Evolutionary conservation across 768 basidiomycete genomes (phyloP), one percentile per base, ranked within the genome.

Genomic region (Tricholoma bakamatsutake): DNA sequence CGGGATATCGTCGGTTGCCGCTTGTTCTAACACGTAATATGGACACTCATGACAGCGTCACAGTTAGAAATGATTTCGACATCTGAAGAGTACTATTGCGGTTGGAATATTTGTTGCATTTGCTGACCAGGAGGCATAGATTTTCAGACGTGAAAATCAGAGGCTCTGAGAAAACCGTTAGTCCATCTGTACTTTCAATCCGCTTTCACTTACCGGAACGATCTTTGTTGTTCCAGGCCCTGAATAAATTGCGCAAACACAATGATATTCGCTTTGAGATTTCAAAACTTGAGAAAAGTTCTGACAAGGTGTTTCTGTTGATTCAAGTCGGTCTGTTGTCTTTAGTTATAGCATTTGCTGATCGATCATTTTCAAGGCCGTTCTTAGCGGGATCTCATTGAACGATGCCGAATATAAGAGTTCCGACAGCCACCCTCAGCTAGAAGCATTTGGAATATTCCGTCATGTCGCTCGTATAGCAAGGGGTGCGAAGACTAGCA

Each of bases 211-310:
- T 12, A 46, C 46, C 21, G 18, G 3, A 40, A 17, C 15, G 43
- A 52, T 39, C n/a, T 13, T 24, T 50, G 13, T 8, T 55, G 13
- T 21, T 55, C 1, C 56, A 82, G 80, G 59, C 71, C 31, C 86
- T 83, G 60, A 90, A 90, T 65, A 85, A 80, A 63, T 75, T 93
- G 43, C 77, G 82, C 54, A 76, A 72, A 49, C 83, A 90, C 55
- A 75, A 76, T n/a, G 92, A 93, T 57, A 89, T 95, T 55, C 85
- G 92, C 1, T 97, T 83, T 67, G 77, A 82, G 43, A 68, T 88
- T 4, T 84, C 83, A 68, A 90, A 84, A 59, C 70, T 87, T 4
- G 85, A 87, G 45, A 84, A 79, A 59, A 78, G 85, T 0, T 68
- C 76, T 3, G 91, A 96, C 66, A 96, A 96, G 67, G 78, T 90